A percentile compares a stretch with the other conserved stretches of the same genome.
Conservation (phyloP, 176 grass and related monocot genomes). For the Pontederia crassipes region DNA sequence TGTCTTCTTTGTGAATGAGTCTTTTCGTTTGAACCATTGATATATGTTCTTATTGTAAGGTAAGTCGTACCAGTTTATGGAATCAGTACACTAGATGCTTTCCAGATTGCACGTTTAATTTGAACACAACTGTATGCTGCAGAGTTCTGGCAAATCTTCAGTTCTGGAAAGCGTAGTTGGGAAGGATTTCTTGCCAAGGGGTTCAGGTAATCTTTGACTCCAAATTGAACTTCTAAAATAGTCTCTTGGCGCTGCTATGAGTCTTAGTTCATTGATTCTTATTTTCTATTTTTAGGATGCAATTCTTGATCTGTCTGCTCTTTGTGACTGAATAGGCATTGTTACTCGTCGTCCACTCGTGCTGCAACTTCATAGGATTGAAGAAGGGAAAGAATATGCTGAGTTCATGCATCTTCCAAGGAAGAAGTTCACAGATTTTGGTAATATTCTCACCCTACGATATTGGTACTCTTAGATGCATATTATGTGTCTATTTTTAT, state of each 20-base stretch:
- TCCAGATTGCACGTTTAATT: no score
- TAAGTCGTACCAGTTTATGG: no score
- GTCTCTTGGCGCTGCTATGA: no score
- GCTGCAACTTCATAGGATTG: conserved; percentile 85
- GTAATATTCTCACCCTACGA: conserved; percentile 30
- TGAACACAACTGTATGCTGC: not conserved
- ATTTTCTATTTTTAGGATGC: not conserved
- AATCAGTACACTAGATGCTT: no score
- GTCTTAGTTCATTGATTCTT: not conserved
- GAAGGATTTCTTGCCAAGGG: conserved; percentile 21
- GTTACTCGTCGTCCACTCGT: conserved; percentile 91
- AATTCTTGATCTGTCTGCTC: not conserved
- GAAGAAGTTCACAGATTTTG: conserved; percentile 92
- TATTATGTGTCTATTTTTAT: not conserved
- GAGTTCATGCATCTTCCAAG: conserved; percentile 97
- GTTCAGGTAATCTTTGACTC: not conserved
- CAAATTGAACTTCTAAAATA: not conserved
- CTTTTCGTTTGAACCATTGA: no score
- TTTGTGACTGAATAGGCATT: conserved; percentile 49
- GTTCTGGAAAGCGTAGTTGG: conserved; percentile 23
- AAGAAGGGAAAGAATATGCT: conserved; percentile 79
- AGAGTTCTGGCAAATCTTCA: conserved; percentile 20
- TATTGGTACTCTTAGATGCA: not conserved
- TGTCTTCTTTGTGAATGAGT: no score
- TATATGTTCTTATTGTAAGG: no score